Evolutionary conservation across 352 stramenopile species (phyloP), one percentile per base, ranked within the genome.

Genomic region (Pythium insidiosum): DNA sequence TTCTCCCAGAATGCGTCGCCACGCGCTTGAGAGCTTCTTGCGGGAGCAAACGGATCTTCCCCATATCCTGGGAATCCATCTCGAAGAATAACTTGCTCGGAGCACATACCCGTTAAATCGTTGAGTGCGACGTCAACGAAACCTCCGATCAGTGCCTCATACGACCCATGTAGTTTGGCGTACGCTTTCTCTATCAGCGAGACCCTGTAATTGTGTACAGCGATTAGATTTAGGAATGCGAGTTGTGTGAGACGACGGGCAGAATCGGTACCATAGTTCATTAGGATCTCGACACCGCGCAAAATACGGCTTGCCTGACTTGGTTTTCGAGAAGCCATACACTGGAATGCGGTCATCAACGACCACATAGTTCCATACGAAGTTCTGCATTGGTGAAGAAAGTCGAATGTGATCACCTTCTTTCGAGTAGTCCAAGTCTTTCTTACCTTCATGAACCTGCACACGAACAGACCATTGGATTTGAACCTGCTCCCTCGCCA

Each of bases 171-270:
- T 2, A 97, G 64, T 53, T 97, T 97, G 5, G 89, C 89, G 43
- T 96, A 97, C 2, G 88, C 89, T 41, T 97, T 97, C 50, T 96
- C 87, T 0, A 96, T 41, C 7, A 96, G 37, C 1, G 80, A 65
- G 3, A 96, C 86, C 86, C 86, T 91, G 18, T 26, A 33, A 50
- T 36, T 21, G 15, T 48, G 15, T n/a, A n/a, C n/a, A n/a, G n/a
- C n/a, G n/a, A n/a, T n/a, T n/a, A n/a, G n/a, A n/a, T n/a, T n/a
- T n/a, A n/a, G n/a, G n/a, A n/a, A n/a, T n/a, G n/a, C n/a, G n/a
- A n/a, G n/a, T n/a, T n/a, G n/a, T n/a, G n/a, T n/a, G n/a, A n/a
- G n/a, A n/a, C n/a, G n/a, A n/a, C n/a, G n/a, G n/a, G n/a, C n/a
- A n/a, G n/a, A n/a, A n/a, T n/a, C n/a, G n/a, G n/a, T 61, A 93